A percentile compares a stretch with the other conserved stretches of the same genome.
Evolutionary conservation across 805 yeast species (phyloP).

Genomic region (Teunomyces kruisii): DNA sequence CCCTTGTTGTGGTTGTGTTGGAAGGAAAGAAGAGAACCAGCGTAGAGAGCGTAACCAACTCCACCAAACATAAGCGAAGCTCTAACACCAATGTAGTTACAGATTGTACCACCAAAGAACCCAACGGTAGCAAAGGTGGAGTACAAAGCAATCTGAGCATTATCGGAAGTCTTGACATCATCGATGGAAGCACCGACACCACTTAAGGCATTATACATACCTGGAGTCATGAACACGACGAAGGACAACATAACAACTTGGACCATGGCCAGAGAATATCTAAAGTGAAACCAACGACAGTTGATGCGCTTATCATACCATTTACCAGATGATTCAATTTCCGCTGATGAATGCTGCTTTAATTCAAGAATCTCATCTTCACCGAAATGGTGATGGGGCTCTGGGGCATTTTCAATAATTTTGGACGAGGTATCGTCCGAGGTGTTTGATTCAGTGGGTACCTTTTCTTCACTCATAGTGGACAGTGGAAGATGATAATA

Average conservation of each 20-base stretch:
- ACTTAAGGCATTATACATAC: slow-evolving; percentile 51
- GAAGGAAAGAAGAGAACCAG: slow-evolving; percentile 51
- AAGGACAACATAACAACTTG: slow-evolving; percentile 49
- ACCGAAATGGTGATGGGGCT: slow-evolving; percentile 2
- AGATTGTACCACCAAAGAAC: slow-evolving; percentile 55
- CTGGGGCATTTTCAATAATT: neutral
- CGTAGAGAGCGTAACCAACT: slow-evolving; percentile 53
- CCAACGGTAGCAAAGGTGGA: slow-evolving; percentile 58
- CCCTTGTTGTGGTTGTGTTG: slow-evolving; percentile 47
- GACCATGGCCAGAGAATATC: slow-evolving; percentile 37
- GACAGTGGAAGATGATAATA: neutral
- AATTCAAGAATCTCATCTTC: slow-evolving; percentile 18
- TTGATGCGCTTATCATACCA: slow-evolving; percentile 38
- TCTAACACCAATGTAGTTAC: slow-evolving; percentile 49
- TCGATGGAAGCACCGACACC: slow-evolving; percentile 49
- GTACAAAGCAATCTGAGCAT: slow-evolving; percentile 53
- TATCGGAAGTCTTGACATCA: slow-evolving; percentile 40
- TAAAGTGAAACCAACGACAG: slow-evolving; percentile 10
- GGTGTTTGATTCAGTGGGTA: slow-evolving; percentile 4
- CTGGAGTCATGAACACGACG: slow-evolving; percentile 51
- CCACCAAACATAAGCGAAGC: slow-evolving; percentile 52
- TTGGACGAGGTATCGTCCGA: slow-evolving; percentile 8
- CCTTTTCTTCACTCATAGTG: slow-evolving; percentile 9
- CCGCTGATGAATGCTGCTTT: slow-evolving; percentile 26
- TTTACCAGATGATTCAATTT: slow-evolving; percentile 31